Percentiles rank a stretch among this genome's conserved stretches.
These are phyloP conservation scores for Vigna unguiculata DNA, from an alignment of 306 rosid species.

Conservation along the genomic window DNA sequence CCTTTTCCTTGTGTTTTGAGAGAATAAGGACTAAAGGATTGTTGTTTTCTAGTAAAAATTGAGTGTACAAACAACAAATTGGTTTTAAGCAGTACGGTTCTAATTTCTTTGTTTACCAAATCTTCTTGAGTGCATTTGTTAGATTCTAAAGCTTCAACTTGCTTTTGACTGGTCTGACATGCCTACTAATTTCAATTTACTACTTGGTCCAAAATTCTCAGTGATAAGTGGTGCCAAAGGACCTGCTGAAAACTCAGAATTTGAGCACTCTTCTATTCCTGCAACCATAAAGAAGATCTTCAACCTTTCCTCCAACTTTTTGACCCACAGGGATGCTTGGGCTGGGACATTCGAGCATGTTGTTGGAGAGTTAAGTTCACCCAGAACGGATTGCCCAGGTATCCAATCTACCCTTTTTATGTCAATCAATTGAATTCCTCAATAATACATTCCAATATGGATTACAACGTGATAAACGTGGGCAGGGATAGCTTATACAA, in stretches of 20 bases:
- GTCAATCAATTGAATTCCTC: slow-evolving; percentile 18
- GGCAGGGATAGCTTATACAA: not conserved
- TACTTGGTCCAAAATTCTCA: slow-evolving; percentile 49
- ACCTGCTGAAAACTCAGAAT: slow-evolving; percentile 86
- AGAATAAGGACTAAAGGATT: slow-evolving; percentile 13
- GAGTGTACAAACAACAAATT: slow-evolving; percentile 20
- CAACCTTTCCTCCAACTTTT: slow-evolving; percentile 87
- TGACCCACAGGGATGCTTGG: slow-evolving; percentile 99
- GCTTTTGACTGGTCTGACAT: slow-evolving; percentile 37
- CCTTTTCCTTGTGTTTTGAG: slow-evolving; percentile 37
- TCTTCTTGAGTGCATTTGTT: slow-evolving; percentile 29
- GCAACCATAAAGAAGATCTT: slow-evolving; percentile 97
- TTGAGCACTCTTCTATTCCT: slow-evolving; percentile 97
- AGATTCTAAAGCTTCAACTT: slow-evolving; percentile 39
- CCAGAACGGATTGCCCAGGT: slow-evolving; percentile 98
- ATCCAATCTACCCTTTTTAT: slow-evolving; percentile 4
- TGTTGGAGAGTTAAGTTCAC: slow-evolving; percentile 72
- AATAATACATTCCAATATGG: slow-evolving; percentile 4
- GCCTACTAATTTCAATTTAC: slow-evolving; percentile 31
- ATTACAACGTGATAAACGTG: not conserved
- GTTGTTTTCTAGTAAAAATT: slow-evolving; percentile 39
- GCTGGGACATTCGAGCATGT: slow-evolving; percentile 93
- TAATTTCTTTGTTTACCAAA: slow-evolving; percentile 24
- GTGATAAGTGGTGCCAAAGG: slow-evolving; percentile 80
- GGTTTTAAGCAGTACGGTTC: slow-evolving; percentile 33